A percentile compares a stretch with the other conserved stretches of the same genome.
Evolutionary conservation across 257 asterid species (phyloP).

Genomic region (Rhazya stricta): DNA sequence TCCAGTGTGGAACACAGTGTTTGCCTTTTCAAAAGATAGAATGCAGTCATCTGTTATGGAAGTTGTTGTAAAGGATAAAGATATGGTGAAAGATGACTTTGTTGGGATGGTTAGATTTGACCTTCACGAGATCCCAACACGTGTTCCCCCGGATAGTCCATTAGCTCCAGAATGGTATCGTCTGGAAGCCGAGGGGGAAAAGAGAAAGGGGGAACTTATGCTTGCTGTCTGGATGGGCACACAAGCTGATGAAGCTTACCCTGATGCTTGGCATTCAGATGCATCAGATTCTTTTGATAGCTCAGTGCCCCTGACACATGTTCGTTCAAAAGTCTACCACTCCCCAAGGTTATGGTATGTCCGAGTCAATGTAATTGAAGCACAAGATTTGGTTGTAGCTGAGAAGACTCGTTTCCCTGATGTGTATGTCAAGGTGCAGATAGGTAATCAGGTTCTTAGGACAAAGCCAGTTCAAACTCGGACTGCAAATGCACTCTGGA

Average conservation of each 20-base stretch:
- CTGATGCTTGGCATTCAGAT: conserved; percentile 94
- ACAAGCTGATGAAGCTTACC: conserved; percentile 94
- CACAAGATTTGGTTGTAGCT: conserved; percentile 59
- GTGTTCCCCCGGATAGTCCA: conserved; percentile 95
- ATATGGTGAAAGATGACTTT: conserved; percentile 67
- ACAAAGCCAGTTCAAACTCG: conserved; percentile 57
- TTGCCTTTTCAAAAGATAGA: conserved; percentile 70
- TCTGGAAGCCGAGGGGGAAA: conserved; percentile 66
- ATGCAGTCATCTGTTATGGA: conserved; percentile 69
- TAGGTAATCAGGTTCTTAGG: conserved; percentile 68
- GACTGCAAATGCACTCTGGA: conserved; percentile 55
- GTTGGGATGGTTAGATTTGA: conserved; percentile 61
- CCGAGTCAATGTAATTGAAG: conserved; percentile 75
- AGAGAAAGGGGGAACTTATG: conserved; percentile 67
- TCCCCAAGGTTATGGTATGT: conserved; percentile 88
- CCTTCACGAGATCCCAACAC: conserved; percentile 66
- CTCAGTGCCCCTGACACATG: conserved; percentile 41
- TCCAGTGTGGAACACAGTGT: conserved; percentile 86
- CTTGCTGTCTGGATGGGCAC: conserved; percentile 94
- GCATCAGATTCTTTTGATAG: conserved; percentile 44
- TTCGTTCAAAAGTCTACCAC: conserved; percentile 84
- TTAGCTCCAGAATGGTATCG: conserved; percentile 95
- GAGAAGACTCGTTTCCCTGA: conserved; percentile 57
- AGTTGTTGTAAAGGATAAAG: conserved; percentile 67
- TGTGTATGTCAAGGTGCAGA: conserved; percentile 60